Evolutionary conservation across 495 filamentous ascomycete genomes (phyloP).

Genomic region (Cairneyella variabilis): DNA sequence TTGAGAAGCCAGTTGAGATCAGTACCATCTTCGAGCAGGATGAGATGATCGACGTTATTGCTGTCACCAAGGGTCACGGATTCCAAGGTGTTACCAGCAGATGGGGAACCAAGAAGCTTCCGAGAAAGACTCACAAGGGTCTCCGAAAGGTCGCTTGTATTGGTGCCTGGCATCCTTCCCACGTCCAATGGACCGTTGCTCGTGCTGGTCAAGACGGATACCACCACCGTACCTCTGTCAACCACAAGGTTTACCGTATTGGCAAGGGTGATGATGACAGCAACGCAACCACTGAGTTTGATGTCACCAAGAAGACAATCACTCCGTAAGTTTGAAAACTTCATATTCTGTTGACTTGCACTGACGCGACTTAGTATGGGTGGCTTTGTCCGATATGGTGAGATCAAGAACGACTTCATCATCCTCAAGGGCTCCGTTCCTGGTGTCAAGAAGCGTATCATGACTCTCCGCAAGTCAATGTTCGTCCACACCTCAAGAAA

Average conservation of each 20-base stretch:
- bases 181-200: constrained; percentile 99
- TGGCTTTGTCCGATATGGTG: constrained; percentile 98
- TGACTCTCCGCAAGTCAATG: constrained; percentile 99
- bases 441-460: constrained; percentile 98
- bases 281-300: constrained; percentile 93
- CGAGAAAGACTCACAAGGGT: constrained; percentile 99
- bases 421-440: constrained; percentile 97
- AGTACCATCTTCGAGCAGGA: constrained; percentile 97
- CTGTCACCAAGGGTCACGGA: constrained; percentile 99
- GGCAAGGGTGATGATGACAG: constrained; percentile 83
- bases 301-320: constrained; percentile 98
- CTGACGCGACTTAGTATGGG: constrained; percentile 67
- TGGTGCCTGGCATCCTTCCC: constrained; percentile 99
- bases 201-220: constrained; percentile 99
- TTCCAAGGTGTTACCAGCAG: constrained; percentile 94
- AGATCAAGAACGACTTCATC: constrained; percentile 99
- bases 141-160: constrained; percentile 99
- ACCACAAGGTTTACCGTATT: constrained; percentile 99
- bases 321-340: constrained; percentile 71
- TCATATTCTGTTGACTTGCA: background rate
- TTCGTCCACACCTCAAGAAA: constrained; percentile 94
- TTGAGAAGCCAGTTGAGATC: constrained; percentile 97
- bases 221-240: constrained; percentile 99
- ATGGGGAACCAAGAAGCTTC: constrained; percentile 99
- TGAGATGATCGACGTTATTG: constrained; percentile 99